phyloP scores from a whole-genome alignment of 2,329 filamentous ascomycete species.

The Botrytis fabae region DNA sequence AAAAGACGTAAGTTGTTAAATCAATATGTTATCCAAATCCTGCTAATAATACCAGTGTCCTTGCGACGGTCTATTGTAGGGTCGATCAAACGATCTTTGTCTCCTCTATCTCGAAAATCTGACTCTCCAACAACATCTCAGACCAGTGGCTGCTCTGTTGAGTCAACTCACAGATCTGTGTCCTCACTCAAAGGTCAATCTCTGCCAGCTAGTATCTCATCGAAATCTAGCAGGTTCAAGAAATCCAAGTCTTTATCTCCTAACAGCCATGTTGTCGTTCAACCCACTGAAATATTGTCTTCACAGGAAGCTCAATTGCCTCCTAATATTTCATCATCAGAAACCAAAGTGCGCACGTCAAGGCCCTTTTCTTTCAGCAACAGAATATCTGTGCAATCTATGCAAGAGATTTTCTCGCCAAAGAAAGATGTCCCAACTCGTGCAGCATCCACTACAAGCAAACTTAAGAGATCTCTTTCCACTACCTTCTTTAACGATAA shows the following conservation, averaged over 20 bases:
- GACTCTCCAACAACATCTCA: background rate
- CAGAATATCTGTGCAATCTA: background rate
- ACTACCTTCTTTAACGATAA: background rate
- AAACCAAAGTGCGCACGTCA: background rate
- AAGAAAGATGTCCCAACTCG: background rate
- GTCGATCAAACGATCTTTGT: conserved; percentile 19
- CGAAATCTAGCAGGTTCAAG: background rate
- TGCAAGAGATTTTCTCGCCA: background rate
- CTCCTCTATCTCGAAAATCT: conserved; percentile 9
- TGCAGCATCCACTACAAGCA: conserved; percentile 4
- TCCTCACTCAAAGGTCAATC: background rate
- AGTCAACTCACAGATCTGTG: background rate
- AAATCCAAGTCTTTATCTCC: background rate
- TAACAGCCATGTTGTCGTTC: background rate
- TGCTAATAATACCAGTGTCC: conserved; percentile 15
- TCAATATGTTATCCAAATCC: background rate
- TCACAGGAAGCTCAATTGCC: background rate
- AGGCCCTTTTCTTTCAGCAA: background rate
- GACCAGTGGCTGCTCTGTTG: conserved; percentile 4
- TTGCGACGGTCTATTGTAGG: conserved; percentile 19
- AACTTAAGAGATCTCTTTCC: conserved; percentile 11
- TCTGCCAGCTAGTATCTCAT: background rate
- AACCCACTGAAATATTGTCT: background rate
- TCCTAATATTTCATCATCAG: background rate
- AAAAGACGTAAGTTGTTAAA: conserved; percentile 5